Base-by-base conservation (phyloP, 2,329 filamentous ascomycete genomes). In the Colletotrichum musicola region DNA sequence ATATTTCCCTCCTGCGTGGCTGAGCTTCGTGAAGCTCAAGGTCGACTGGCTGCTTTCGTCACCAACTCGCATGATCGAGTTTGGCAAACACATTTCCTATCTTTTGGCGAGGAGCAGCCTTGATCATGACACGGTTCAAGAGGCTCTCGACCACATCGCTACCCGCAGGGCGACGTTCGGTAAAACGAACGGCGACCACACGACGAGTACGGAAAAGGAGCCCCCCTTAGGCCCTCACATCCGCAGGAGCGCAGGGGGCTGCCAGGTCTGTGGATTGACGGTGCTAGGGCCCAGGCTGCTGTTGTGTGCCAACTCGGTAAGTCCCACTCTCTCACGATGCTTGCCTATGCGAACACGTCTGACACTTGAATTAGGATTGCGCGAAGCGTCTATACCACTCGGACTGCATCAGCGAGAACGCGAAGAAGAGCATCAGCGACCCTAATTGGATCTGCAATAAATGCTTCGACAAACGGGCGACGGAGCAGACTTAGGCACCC, bases 71-170 rank as follows among this genome's bases (percentile, higher is more conserved):
- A 81, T 85, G 75, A 78, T 81, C 4, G 87, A 89, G 73, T 88
- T 88, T 69, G 83, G 84, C 53, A 88, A 88, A 72, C 87, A 89
- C 71, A 73, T 84, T 16, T 81, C 81, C 46, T 83, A 86, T 58
- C 79, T 89, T 56, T 78, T 88, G 46, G 83, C 84, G 2, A 79
- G 85, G 49, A 79, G 84, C 62, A 78, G 83, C 4, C 74, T 89
- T 27, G 77, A 81, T 5, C 84, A 86, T 53, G 71, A 78, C 4
- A 81, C 79, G 22, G 76, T 88, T 18, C 70, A 78, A 7, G 76
- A 83, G 47, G 84, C 83, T 0, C 78, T 85, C 14, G 72, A 72
- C 38, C 73, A 81, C 9, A 79, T 89, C 59, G 81, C 84, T 25
- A 77, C 81, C 14, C 83, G 81, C 38, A 81, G 81, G 72, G 72